Evolutionary conservation across 257 asterid species (phyloP).

Genomic region (Ligustrum vulgare): DNA sequence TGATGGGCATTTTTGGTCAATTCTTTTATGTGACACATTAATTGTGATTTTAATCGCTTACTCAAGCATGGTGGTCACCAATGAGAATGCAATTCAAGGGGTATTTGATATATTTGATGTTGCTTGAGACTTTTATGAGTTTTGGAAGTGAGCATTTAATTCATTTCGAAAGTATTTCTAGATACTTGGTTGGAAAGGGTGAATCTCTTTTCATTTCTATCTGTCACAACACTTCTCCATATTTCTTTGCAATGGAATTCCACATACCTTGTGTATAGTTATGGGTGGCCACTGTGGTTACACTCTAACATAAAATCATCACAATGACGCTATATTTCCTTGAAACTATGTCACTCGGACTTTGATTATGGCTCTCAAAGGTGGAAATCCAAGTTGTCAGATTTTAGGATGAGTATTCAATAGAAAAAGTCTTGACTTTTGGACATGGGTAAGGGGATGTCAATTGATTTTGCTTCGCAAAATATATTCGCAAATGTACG

Average conservation of each 20-base stretch:
- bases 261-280: too few species aligned
- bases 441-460: too few species aligned
- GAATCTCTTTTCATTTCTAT: too few species aligned
- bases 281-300: too few species aligned
- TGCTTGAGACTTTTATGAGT: neutral
- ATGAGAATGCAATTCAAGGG: neutral
- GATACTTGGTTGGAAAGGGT: neutral
- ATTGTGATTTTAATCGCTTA: neutral
- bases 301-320: neutral
- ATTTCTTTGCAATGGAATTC: too few species aligned
- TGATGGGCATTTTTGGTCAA: neutral
- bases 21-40: neutral
- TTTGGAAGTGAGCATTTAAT: neutral
- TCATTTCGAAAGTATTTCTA: neutral
- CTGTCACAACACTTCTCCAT: too few species aligned
- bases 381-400: too few species aligned
- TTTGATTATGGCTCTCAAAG: too few species aligned
- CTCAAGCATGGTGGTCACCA: neutral
- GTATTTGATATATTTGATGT: neutral
- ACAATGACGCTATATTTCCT: conserved; percentile 5
- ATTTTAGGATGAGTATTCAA: too few species aligned
- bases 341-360: neutral
- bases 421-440: too few species aligned
- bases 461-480: too few species aligned
- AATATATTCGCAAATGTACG: too few species aligned